Percentiles rank a stretch among this genome's conserved stretches.
Evolutionary conservation across 2,329 filamentous ascomycete species (phyloP).

Genomic region (Xylariomycetidae sp.): DNA sequence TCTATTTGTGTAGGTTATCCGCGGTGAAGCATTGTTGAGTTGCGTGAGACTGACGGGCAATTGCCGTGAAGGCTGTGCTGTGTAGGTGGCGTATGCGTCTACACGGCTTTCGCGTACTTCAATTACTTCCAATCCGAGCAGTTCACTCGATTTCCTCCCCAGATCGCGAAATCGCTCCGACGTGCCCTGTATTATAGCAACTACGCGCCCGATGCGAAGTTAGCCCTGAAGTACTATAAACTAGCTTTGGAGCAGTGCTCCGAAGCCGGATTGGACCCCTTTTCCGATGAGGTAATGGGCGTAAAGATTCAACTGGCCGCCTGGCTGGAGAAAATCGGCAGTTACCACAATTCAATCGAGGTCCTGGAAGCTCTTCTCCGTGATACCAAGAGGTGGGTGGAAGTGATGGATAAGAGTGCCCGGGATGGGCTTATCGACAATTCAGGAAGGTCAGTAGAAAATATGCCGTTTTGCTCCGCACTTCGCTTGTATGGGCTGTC

Average conservation of each 20-base stretch:
- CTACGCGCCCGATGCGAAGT: slow-evolving; percentile 63
- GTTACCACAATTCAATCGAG: slow-evolving; percentile 64
- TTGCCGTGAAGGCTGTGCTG: slow-evolving; percentile 29
- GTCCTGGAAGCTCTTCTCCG: slow-evolving; percentile 70
- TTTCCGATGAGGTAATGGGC: slow-evolving; percentile 85
- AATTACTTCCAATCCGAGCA: slow-evolving; percentile 49
- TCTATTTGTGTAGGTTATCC: slow-evolving; percentile 31
- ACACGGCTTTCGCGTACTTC: slow-evolving; percentile 41
- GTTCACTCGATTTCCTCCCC: slow-evolving; percentile 57
- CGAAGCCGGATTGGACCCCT: slow-evolving; percentile 74
- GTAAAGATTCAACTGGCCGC: slow-evolving; percentile 76
- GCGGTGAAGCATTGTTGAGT: not conserved
- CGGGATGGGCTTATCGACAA: slow-evolving; percentile 40
- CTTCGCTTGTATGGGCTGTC: too few relatives aligned
- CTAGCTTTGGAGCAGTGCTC: slow-evolving; percentile 69
- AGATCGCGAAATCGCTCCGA: slow-evolving; percentile 71
- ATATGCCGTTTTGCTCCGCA: too few relatives aligned
- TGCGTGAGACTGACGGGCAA: too few relatives aligned
- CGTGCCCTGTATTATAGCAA: slow-evolving; percentile 84
- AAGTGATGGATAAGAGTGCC: slow-evolving; percentile 44
- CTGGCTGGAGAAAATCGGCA: slow-evolving; percentile 72
- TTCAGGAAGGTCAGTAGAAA: slow-evolving; percentile 30
- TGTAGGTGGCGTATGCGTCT: slow-evolving; percentile 27
- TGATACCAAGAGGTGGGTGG: slow-evolving; percentile 62
- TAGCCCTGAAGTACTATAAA: slow-evolving; percentile 78